A percentile compares a stretch with the other conserved stretches of the same genome.
Evolutionary conservation across 345 rosid species (phyloP).

Genomic region (Gossypium thurberi): DNA sequence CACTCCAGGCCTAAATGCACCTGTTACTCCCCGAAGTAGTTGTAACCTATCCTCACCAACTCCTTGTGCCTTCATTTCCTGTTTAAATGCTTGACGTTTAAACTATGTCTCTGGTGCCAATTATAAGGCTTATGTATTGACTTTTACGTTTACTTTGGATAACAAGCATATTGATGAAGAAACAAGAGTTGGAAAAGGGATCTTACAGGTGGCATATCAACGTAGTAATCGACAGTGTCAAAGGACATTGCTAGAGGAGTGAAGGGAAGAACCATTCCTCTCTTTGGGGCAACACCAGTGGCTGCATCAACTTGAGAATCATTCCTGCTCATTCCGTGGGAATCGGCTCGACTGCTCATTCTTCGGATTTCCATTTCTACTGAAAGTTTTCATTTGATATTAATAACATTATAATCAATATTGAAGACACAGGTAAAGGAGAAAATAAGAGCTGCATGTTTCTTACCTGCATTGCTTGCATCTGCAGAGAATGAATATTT

Average conservation of each 20-base stretch:
- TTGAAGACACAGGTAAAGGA: neutral
- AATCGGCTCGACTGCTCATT: conserved; percentile 18
- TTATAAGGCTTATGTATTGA: neutral
- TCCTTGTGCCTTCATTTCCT: conserved; percentile 93
- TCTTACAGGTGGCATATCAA: conserved; percentile 50
- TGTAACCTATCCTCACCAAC: conserved; percentile 62
- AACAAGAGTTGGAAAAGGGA: neutral
- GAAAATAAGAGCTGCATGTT: neutral
- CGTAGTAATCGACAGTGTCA: conserved; percentile 38
- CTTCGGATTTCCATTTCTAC: conserved; percentile 15
- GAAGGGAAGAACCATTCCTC: conserved; percentile 55
- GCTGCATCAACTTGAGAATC: neutral
- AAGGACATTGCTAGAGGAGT: conserved; percentile 56
- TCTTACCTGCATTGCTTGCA: conserved; percentile 8
- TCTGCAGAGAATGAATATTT: conserved; percentile 26
- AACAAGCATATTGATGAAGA: neutral
- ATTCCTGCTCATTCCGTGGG: neutral
- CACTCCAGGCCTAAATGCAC: conserved; percentile 88
- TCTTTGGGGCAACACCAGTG: conserved; percentile 27
- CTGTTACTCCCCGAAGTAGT: conserved; percentile 63
- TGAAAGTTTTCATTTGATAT: neutral
- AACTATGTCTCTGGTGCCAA: neutral
- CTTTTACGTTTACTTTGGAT: neutral
- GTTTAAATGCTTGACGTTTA: conserved; percentile 1
- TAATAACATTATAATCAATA: neutral